Base-by-base conservation (phyloP, 257 asterid genomes). In the Hygrophila difformis region DNA sequence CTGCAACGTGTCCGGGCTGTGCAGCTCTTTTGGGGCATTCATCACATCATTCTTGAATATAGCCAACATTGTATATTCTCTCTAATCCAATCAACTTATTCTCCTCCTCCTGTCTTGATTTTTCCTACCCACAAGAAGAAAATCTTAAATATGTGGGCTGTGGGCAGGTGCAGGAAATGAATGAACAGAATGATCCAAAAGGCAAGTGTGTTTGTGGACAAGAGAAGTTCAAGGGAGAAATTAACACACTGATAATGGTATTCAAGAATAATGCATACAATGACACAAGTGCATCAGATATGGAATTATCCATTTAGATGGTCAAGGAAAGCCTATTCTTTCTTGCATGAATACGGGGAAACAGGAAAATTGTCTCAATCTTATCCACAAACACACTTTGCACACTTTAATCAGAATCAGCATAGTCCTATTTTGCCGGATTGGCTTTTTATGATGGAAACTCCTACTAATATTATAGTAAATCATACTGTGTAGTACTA, bases 1-100 rank as follows among this genome's bases (percentile, higher is more conserved):
- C 12, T 63, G 54, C 2, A 38, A 12, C 6, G 91, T 53, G 15
- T 72, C 84, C 11, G 87, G 78, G 68, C 95, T 75, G 21, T 77
- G 70, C 57, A 88, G 65, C 59, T 88, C 97, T 49, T 68, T 51
- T 16, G 97, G 97, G 46, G 95, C 81, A 62, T 73, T 69, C 35
- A 81, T 66, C 60, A 88, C 63, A 35, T 73, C 84, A 21, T 77
- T 77, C 72, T 72, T 77, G 83, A 88, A 88, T 29, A 79, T 53
- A 23, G 71, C 82, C 83, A 88, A 67, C 97, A 88, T 87, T 63
- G 67, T 73, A 14, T 14, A 23, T 41, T 12, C 8, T 29, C 21
- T 13, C 22, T 20, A 7, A 10, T 1, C 29, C 6, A 1, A 7
- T 47, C 22, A n/a, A n/a, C 1, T 4, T 31, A 8, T 16, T n/a